phyloP scores from a whole-genome alignment of 139 green algal genomes.

The Coccomyxa sp. region DNA sequence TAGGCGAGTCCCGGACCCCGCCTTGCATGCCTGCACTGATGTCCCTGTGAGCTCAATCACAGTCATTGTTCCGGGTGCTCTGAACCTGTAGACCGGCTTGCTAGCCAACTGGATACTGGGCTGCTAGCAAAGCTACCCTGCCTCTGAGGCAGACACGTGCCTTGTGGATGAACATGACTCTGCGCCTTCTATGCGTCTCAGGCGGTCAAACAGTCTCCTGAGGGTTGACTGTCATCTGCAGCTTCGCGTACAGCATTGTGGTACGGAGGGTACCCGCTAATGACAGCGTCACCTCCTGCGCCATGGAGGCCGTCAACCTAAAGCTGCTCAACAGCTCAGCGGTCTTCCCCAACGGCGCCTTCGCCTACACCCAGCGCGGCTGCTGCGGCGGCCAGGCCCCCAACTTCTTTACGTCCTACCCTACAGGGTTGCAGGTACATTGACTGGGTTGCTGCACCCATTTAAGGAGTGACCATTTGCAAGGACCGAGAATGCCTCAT shows the following conservation, averaged over 20 bases:
- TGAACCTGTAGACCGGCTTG: neutral
- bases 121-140: neutral
- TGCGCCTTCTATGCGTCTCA: too few relatives aligned
- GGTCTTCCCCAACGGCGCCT: neutral
- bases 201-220: too few relatives aligned
- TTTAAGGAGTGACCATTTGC: neutral
- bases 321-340: neutral
- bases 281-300: neutral
- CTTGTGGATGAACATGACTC: neutral
- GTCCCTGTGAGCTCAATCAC: too few relatives aligned
- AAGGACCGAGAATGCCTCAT: neutral
- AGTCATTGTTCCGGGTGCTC: too few relatives aligned
- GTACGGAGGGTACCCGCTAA: neutral
- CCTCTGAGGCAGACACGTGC: neutral
- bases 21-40: too few relatives aligned
- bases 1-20: neutral
- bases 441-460: neutral
- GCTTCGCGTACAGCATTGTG: neutral
- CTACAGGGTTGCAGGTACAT: neutral
- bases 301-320: neutral
- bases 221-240: too few relatives aligned
- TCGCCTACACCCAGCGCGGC: neutral
- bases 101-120: neutral
- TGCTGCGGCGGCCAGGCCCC: neutral
- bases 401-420: neutral